Evolutionary conservation across 352 stramenopile species (phyloP).

Genomic region (Saprolegnia diclina): DNA sequence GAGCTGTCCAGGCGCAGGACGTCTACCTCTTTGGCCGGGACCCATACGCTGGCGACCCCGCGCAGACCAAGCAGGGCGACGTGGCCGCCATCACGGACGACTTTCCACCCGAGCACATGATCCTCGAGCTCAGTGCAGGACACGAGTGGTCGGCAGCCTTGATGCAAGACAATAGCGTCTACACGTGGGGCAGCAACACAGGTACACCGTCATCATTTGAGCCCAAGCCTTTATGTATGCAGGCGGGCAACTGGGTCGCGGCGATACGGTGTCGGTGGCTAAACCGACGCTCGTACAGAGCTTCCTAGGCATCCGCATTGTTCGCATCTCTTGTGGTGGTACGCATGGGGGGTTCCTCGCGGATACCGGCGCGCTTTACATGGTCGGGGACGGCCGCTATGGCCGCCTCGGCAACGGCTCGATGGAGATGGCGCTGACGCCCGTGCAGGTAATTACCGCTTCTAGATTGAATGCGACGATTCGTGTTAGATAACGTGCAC

Average conservation of each 20-base stretch:
- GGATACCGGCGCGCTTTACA: conserved; percentile 53
- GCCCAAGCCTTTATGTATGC: background rate
- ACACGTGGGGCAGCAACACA: conserved; percentile 49
- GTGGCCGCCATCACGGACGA: background rate
- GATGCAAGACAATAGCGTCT: conserved; percentile 41
- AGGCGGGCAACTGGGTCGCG: conserved; percentile 47
- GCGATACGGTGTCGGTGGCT: conserved; percentile 29
- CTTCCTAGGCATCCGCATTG: conserved; percentile 34
- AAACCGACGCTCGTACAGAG: conserved; percentile 35
- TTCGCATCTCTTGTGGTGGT: conserved; percentile 46
- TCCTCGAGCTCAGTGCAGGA: conserved; percentile 44
- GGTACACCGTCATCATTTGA: conserved; percentile 23
- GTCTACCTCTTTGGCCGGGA: conserved; percentile 1
- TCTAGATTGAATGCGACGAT: conserved; percentile 34
- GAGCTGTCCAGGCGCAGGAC: background rate
- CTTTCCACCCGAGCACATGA: conserved; percentile 19
- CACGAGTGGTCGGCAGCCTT: conserved; percentile 49
- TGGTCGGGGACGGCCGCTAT: conserved; percentile 63
- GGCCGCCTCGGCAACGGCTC: conserved; percentile 46
- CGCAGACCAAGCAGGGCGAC: background rate
- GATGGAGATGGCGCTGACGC: conserved; percentile 28
- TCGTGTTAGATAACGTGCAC: background rate
- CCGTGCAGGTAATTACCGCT: conserved; percentile 29
- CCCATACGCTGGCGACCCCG: background rate
- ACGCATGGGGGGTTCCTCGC: conserved; percentile 53